These are phyloP conservation scores for Venturia aucupariae DNA, from an alignment of 2,329 filamentous ascomycete species.

Conservation along the genomic window DNA sequence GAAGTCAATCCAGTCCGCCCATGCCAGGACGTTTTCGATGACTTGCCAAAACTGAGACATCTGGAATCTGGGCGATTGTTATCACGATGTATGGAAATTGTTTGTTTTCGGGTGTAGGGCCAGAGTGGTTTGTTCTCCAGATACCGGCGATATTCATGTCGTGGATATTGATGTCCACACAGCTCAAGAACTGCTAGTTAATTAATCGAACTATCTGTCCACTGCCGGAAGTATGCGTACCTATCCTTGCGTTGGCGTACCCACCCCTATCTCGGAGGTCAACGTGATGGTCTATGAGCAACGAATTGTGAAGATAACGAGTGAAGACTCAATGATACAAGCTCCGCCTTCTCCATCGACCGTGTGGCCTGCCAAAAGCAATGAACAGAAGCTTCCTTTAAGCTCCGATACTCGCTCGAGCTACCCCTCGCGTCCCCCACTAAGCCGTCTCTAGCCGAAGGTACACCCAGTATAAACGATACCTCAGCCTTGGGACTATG, in stretches of 20 bases:
- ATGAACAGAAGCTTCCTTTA: not conserved
- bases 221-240: not conserved
- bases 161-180: too few species aligned
- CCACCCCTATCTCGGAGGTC: not conserved
- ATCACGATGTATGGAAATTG: too few species aligned
- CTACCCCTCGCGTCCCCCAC: not conserved
- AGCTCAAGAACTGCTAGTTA: not conserved
- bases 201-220: not conserved
- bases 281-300: not conserved
- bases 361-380: not conserved
- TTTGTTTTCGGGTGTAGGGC: too few species aligned
- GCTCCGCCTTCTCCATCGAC: not conserved
- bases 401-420: constrained; percentile 1
- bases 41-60: too few species aligned
- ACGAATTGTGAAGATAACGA: not conserved
- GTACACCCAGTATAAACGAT: not conserved
- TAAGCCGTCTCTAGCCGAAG: constrained; percentile 1
- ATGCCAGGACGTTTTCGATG: too few species aligned
- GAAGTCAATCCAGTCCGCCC: too few species aligned
- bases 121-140: not conserved
- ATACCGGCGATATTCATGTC: too few species aligned
- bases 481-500: not conserved
- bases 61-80: too few species aligned
- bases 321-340: not conserved
- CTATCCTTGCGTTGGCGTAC: not conserved